Evolutionary conservation across 495 filamentous ascomycete genomes (phyloP).

Genomic region (Penicillium verhagenii): DNA sequence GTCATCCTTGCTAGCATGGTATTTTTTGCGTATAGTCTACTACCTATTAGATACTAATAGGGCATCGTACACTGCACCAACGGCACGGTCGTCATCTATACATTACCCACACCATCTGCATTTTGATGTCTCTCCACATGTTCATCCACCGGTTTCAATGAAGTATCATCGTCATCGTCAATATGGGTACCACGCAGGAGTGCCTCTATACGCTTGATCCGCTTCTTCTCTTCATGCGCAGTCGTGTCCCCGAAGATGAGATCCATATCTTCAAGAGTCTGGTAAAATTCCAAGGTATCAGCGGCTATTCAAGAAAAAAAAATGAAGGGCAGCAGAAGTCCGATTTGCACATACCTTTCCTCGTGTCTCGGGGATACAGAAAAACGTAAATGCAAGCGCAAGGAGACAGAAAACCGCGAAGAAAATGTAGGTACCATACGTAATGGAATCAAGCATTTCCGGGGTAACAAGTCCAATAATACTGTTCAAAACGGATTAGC

Average conservation of each 20-base stretch:
- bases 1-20: background rate
- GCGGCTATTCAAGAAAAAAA: background rate
- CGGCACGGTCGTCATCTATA: no score
- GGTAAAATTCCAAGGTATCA: slow-evolving; percentile 5
- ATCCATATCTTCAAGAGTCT: slow-evolving; percentile 61
- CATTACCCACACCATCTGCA: slow-evolving; percentile 9
- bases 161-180: slow-evolving; percentile 20
- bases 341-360: slow-evolving; percentile 30
- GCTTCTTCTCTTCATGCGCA: slow-evolving; percentile 67
- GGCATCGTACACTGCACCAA: no score
- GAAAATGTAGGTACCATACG: slow-evolving; percentile 77
- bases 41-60: no score
- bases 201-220: slow-evolving; percentile 70
- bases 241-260: slow-evolving; percentile 72
- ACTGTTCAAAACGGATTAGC: slow-evolving; percentile 22
- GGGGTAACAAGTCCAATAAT: slow-evolving; percentile 76
- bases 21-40: no score
- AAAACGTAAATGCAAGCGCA: slow-evolving; percentile 57
- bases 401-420: slow-evolving; percentile 70
- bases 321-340: background rate
- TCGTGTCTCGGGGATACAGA: slow-evolving; percentile 64
- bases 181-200: slow-evolving; percentile 52
- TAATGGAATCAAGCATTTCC: slow-evolving; percentile 66
- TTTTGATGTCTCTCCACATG: slow-evolving; percentile 29
- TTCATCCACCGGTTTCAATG: slow-evolving; percentile 26